These are phyloP conservation scores for Russula earlei DNA, from an alignment of 768 basidiomycete species.

Conservation along the genomic window DNA sequence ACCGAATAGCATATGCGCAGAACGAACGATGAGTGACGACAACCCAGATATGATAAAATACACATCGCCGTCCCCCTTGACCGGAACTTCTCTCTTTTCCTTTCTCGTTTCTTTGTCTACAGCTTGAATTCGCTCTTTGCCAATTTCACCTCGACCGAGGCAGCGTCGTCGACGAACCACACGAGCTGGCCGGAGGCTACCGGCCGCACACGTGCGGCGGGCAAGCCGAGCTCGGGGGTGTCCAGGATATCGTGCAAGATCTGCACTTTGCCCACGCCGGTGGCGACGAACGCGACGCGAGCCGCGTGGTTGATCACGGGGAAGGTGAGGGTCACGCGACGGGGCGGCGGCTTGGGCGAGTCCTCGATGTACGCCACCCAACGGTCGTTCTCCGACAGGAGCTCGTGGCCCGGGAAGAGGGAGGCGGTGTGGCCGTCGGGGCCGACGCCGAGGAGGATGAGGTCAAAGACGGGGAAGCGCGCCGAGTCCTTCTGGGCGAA, in stretches of 20 bases:
- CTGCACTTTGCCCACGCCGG: constrained; percentile 76
- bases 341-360: constrained; percentile 87
- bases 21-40: not conserved
- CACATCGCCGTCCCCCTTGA: not conserved
- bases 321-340: constrained; percentile 85
- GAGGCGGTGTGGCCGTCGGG: constrained; percentile 98
- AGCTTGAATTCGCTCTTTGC: constrained; percentile 49
- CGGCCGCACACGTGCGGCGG: constrained; percentile 74
- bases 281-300: constrained; percentile 81
- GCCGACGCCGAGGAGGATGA: constrained; percentile 94
- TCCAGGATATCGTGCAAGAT: constrained; percentile 69
- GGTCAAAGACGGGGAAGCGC: constrained; percentile 94
- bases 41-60: not conserved
- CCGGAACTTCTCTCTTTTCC: not conserved
- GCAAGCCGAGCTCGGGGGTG: constrained; percentile 66
- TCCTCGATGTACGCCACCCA: constrained; percentile 95
- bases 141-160: constrained; percentile 54
- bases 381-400: constrained; percentile 77
- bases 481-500: constrained; percentile 92
- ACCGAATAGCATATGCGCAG: constrained; percentile 14
- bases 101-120: constrained; percentile 24
- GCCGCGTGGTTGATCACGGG: constrained; percentile 87
- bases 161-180: constrained; percentile 92
- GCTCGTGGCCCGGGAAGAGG: constrained; percentile 87
- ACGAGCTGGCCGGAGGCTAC: constrained; percentile 74